phyloP scores from a whole-genome alignment of 2,329 filamentous ascomycete genomes.

The Neophaeococcomyces aloes region DNA sequence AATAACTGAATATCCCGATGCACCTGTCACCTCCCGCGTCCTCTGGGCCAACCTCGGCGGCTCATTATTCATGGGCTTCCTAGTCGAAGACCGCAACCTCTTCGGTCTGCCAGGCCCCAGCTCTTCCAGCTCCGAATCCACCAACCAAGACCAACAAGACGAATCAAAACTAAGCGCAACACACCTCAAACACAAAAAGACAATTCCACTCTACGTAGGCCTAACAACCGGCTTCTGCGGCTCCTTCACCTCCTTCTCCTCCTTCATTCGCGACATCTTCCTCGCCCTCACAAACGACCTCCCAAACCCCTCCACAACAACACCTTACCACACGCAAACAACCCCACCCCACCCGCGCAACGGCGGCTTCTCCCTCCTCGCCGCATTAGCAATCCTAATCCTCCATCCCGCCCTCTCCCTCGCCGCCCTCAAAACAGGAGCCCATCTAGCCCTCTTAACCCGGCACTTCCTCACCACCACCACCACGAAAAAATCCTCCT shows the following conservation, averaged over 20 bases:
- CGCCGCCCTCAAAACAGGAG: constrained; percentile 55
- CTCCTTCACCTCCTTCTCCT: constrained; percentile 76
- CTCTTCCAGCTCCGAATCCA: constrained; percentile 12
- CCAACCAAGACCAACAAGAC: constrained; percentile 9
- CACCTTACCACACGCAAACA: constrained; percentile 27
- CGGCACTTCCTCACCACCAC: constrained; percentile 46
- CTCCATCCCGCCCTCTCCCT: constrained; percentile 59
- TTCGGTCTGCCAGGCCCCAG: constrained; percentile 55
- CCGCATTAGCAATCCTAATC: constrained; percentile 59
- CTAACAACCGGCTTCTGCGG: constrained; percentile 79
- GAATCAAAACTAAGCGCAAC: constrained; percentile 37
- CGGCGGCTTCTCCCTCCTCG: constrained; percentile 67
- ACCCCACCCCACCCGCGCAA: constrained; percentile 39
- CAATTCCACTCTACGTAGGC: constrained; percentile 71
- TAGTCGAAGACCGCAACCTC: constrained; percentile 61
- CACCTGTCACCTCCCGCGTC: constrained; percentile 59
- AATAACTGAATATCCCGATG: constrained; percentile 65
- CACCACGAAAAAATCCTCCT: too few relatives aligned
- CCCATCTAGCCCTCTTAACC: constrained; percentile 56
- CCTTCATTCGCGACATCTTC: constrained; percentile 69
- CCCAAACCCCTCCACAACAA: constrained; percentile 35
- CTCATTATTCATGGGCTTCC: constrained; percentile 67
- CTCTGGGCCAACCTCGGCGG: constrained; percentile 80
- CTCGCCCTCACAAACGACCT: constrained; percentile 64
- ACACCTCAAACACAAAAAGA: constrained; percentile 50